phyloP scores from a whole-genome alignment of 2,329 filamentous ascomycete species.

The Chrysoporthe deuterocubensis region DNA sequence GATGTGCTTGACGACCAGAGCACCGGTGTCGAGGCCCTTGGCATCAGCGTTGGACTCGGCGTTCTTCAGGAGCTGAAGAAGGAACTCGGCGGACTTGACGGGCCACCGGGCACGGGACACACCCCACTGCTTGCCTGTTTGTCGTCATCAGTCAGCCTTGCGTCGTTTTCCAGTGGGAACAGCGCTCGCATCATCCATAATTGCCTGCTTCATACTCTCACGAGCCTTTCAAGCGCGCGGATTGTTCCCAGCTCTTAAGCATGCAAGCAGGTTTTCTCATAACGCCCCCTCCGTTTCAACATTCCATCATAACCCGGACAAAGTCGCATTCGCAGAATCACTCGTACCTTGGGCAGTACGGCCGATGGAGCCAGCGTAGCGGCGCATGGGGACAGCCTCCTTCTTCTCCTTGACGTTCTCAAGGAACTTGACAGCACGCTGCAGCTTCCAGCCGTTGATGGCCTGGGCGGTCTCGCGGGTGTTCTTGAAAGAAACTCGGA shows the following conservation, averaged over 20 bases:
- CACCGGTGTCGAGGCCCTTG: conserved; percentile 96
- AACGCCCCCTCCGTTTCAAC: neutral
- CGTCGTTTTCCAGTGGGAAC: too few species aligned
- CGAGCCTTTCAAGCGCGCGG: neutral
- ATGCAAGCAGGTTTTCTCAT: neutral
- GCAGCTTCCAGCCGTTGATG: conserved; percentile 98
- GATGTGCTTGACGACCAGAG: conserved; percentile 99
- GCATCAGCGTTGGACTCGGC: conserved; percentile 95
- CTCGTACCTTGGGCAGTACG: conserved; percentile 96
- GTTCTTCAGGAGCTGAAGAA: conserved; percentile 96
- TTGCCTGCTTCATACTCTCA: neutral
- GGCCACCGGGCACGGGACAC: conserved; percentile 98
- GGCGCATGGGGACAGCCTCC: conserved; percentile 97
- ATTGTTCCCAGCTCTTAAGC: neutral
- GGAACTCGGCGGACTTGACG: conserved; percentile 98
- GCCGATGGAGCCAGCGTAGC: conserved; percentile 94
- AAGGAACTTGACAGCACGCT: conserved; percentile 94
- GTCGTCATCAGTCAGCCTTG: conserved; percentile 13
- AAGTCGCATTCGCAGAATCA: neutral
- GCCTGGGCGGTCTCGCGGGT: conserved; percentile 99
- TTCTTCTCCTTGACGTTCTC: conserved; percentile 97
- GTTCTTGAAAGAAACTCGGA: conserved; percentile 99
- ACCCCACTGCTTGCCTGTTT: conserved; percentile 95
- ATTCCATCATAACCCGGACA: too few species aligned
- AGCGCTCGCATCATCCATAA: neutral